Evolutionary conservation across 1,139 yeast genomes (phyloP), one percentile per base, ranked within the genome.

Genomic region (Geotrichum citri-aurantii): DNA sequence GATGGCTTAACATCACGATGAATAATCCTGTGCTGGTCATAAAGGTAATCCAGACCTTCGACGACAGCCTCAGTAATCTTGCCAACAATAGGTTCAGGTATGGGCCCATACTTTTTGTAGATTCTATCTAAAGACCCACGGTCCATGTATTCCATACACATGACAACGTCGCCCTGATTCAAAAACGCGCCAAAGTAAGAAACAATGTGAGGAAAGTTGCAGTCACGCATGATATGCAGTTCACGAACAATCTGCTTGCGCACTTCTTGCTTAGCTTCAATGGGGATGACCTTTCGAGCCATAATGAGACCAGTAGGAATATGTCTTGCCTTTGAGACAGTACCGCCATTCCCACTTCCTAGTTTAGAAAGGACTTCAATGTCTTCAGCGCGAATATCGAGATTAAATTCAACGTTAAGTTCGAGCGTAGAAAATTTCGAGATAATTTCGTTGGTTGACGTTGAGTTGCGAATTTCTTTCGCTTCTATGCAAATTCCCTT

Each of bases 111-210:
- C 42, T 72, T 65, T 64, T 77, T 78, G 62, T 85, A 75, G 33
- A 92, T 86, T 63, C 88, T 84, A 71, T 92, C 98, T 55, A 93
- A 77, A 0, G 97, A 90, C 0, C 97, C 95, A 72, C 97, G 88
- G 73, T 93, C 96, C 82, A 93, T 88, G 72, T 89, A 92, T 71
- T 93, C 98, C 96, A 92, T 90, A 72, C 96, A 86, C 63, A 93
- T 87, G 21, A 90, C 87, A 42, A 88, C 88, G 66, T 83, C 85
- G 64, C 82, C 83, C 65, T 81, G 84, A 63, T 81, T 79, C 53
- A 86, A 79, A 69, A 85, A 88, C 0, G 97, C 96, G 4, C 98
- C 98, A 71, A 85, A 92, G 70, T 91, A 93, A 55, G 88, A 90
- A 54, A 91, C 88, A 59, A 93, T 92, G 67, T 81, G 89, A 2